Evolutionary conservation across 805 yeast genomes (phyloP).

Genomic region (Myxozyma mucilagina): DNA sequence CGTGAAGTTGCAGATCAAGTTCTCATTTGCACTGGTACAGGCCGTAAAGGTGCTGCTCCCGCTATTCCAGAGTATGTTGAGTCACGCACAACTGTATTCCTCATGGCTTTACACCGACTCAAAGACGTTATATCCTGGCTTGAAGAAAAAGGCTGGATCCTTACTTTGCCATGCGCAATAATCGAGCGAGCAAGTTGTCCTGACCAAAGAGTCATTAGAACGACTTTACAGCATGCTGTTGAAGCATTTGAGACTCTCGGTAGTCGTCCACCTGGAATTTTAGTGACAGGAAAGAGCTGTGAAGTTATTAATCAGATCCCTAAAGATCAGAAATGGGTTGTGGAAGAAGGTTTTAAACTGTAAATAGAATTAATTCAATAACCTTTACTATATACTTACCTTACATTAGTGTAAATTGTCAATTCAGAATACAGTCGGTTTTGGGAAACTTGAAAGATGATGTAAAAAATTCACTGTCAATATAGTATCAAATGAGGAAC

Average conservation of each 20-base stretch:
- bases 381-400: background rate
- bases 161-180: slow-evolving; percentile 73
- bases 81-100: slow-evolving; percentile 77
- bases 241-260: slow-evolving; percentile 76
- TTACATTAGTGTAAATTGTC: too few relatives aligned
- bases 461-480: too few relatives aligned
- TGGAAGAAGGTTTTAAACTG: slow-evolving; percentile 48
- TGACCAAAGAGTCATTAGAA: slow-evolving; percentile 82
- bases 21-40: slow-evolving; percentile 91
- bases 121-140: slow-evolving; percentile 41
- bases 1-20: slow-evolving; percentile 91
- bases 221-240: slow-evolving; percentile 64
- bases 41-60: slow-evolving; percentile 81
- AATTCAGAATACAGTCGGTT: too few relatives aligned
- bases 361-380: background rate
- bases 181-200: slow-evolving; percentile 92
- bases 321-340: slow-evolving; percentile 45
- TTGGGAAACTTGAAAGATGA: too few relatives aligned
- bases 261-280: slow-evolving; percentile 87
- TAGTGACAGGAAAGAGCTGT: slow-evolving; percentile 81
- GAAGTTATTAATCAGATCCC: slow-evolving; percentile 46
- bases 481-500: too few relatives aligned
- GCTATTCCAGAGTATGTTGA: slow-evolving; percentile 69
- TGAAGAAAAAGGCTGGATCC: slow-evolving; percentile 66
- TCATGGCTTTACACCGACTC: slow-evolving; percentile 85